Evolutionary conservation across 2,329 filamentous ascomycete species (phyloP), one percentile per base, ranked within the genome.

Genomic region (Elsinoe australis): DNA sequence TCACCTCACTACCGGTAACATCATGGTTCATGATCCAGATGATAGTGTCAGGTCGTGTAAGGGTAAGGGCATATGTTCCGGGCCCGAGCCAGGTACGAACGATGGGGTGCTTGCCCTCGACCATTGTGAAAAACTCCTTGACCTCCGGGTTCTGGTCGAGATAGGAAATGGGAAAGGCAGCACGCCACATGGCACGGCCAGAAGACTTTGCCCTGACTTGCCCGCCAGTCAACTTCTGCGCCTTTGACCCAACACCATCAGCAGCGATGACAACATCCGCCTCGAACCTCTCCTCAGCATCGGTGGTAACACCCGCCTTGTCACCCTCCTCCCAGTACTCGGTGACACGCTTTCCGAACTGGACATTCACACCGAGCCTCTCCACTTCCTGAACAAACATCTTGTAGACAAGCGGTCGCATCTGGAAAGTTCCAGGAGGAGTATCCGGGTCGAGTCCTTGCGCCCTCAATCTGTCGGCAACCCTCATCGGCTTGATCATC

Each of bases 361-460:
- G 62, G 24, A 71, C 62, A 10, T 63, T 61, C 8, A 71, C 63
- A 18, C 67, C 68, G 2, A 69, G 61, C 49, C 63, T 67, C 55
- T 72, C 64, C 18, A 75, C 68, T 46, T 73, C 69, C 48, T 61
- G 64, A 10, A 75, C 66, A 52, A 75, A 74, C 72, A 76, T 77
- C 57, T 69, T 68, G 61, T 76, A 76, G 12, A 77, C 68, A 2
- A 75, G 66, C 3, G 73, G 74, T 10, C 73, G 70, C 70, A 78
- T 75, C 56, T 76, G 74, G 58, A 76, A 76, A 12, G 71, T 69
- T 14, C 73, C 73, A 3, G 73, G 73, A 1, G 73, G 72, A 1
- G 71, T 75, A 52, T 69, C 67, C 2, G 68, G 68, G 45, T 70
- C 65, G 18, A 71, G 55, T 4, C 68, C 68, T 44, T 65, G 62